Base-by-base conservation (phyloP, 2,329 filamentous ascomycete genomes). In the Raffaelea deltoideospora region DNA sequence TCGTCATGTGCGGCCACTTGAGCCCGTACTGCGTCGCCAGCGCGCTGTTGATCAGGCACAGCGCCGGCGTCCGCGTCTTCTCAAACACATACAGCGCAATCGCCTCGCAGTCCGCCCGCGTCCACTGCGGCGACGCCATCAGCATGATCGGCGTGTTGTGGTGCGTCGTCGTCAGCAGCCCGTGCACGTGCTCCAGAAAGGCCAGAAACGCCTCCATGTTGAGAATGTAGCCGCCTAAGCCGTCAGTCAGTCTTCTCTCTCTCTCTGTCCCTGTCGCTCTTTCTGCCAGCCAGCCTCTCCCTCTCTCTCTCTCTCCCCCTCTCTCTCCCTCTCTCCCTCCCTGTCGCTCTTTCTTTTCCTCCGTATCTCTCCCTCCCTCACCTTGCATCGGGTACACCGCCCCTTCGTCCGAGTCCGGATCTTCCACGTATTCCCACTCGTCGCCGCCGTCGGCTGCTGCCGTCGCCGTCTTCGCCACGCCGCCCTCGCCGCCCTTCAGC, bases 61-160 rank as follows among this genome's bases (percentile, higher is more conserved):
- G 80, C 0, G 84, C 86, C 0, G 90, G 90, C 0, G 85, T 90
- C 61, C 88, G 90, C 53, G 93, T 94, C 59, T 90, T 92, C 37
- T 98, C 90, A 51, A 98, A 98, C 45, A 96, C 75, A 63, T 94
- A 98, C 44, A 90, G 84, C 13, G 87, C 82, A 46, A 98, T 78
- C 28, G 72, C 72, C 58, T 96, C 88, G 53, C 79, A 79, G 56
- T 95, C 86, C 43, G 80, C 78, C 9, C 81, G 75, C 4, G 85
- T 86, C 88, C 90, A 98, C 47, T 78, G 79, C 4, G 90, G 87
- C 47, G 93, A 83, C 8, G 81, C 73, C 57, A 96, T 80, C 43
- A 98, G 73, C 55, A 96, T 69, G 45, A 98, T 84, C 2, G 90
- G 87, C 0, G 88, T 95, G 60, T 95, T 95, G 61, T 96, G 90